These are phyloP conservation scores for Phytophthora brassicae DNA, from an alignment of 352 stramenopile species.

Conservation along the genomic window DNA sequence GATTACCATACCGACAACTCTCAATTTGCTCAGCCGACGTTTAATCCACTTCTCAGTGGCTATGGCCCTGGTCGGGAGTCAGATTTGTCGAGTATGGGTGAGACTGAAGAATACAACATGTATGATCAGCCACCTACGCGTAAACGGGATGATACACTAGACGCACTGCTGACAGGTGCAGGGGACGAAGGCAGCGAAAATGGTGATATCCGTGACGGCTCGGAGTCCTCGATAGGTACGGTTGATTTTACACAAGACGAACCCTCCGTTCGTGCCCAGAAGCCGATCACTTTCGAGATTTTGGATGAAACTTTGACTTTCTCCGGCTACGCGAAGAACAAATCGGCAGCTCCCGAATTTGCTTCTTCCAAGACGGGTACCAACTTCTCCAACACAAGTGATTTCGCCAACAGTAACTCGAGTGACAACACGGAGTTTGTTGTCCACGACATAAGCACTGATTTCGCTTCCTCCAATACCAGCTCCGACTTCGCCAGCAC, in stretches of 20 bases:
- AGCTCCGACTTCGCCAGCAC: constrained; percentile 38
- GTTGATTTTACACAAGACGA: constrained; percentile 56
- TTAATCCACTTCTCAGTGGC: constrained; percentile 40
- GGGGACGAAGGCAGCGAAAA: constrained; percentile 26
- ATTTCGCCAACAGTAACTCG: constrained; percentile 23
- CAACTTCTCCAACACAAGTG: constrained; percentile 7
- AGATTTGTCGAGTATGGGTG: constrained; percentile 61
- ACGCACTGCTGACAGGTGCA: constrained; percentile 29
- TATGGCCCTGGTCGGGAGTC: constrained; percentile 50
- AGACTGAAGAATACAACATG: constrained; percentile 51
- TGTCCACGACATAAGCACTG: constrained; percentile 28
- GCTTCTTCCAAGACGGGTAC: neutral
- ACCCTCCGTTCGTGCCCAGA: constrained; percentile 31
- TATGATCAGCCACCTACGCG: constrained; percentile 38
- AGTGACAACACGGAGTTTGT: constrained; percentile 35
- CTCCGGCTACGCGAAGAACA: constrained; percentile 25
- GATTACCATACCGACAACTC: constrained; percentile 34
- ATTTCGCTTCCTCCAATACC: constrained; percentile 25
- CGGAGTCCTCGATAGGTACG: constrained; percentile 55
- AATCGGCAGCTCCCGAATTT: constrained; percentile 5
- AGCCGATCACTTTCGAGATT: constrained; percentile 30
- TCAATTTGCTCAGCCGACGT: constrained; percentile 38
- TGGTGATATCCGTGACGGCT: constrained; percentile 27
- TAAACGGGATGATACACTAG: constrained; percentile 33
- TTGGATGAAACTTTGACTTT: constrained; percentile 43